These are phyloP conservation scores for Aureobasidium sp. DNA, from an alignment of 2,329 filamentous ascomycete species.

Conservation along the genomic window DNA sequence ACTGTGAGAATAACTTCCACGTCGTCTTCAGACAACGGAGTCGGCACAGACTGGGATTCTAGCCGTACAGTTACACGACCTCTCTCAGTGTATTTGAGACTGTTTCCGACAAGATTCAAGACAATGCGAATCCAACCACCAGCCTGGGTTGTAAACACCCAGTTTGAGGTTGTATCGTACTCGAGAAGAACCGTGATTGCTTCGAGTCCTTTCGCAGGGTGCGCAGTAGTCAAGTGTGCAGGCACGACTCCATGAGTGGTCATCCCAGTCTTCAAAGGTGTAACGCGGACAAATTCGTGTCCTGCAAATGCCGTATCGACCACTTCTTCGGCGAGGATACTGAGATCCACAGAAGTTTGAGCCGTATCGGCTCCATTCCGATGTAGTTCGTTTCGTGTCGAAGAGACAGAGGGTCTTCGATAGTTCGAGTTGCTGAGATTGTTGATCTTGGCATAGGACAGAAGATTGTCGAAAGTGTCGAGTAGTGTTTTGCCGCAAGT, in stretches of 20 bases:
- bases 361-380: background rate
- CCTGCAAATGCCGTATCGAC: slow-evolving; percentile 39
- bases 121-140: slow-evolving; percentile 15
- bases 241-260: background rate
- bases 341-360: slow-evolving; percentile 29
- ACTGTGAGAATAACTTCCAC: slow-evolving; percentile 28
- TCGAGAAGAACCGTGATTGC: background rate
- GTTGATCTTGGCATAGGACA: slow-evolving; percentile 36
- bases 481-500: slow-evolving; percentile 30
- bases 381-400: background rate
- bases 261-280: slow-evolving; percentile 22
- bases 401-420: background rate
- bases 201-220: background rate
- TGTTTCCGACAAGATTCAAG: slow-evolving; percentile 17
- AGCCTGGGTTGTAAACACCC: slow-evolving; percentile 37
- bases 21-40: background rate
- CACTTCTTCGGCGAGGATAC: slow-evolving; percentile 44
- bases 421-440: slow-evolving; percentile 15
- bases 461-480: slow-evolving; percentile 26
- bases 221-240: background rate
- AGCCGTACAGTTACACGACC: slow-evolving; percentile 17
- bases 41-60: background rate
- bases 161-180: slow-evolving; percentile 26
- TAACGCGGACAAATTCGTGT: slow-evolving; percentile 14
- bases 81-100: slow-evolving; percentile 15